phyloP scores from a whole-genome alignment of 148 eudicot genomes.

The Rhododendron kiyosumense region DNA sequence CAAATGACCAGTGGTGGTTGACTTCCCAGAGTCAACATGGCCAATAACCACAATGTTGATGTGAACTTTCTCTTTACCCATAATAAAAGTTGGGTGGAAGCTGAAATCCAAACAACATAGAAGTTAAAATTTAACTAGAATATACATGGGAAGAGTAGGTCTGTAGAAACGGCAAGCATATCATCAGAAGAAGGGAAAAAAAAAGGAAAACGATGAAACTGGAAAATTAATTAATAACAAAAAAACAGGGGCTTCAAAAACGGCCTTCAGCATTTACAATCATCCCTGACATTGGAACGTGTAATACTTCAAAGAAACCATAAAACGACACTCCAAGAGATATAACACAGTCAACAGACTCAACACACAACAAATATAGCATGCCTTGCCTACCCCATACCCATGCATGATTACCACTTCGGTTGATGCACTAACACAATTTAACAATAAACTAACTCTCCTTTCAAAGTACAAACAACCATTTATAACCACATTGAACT shows the following conservation, averaged over 20 bases:
- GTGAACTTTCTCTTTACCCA: conserved; percentile 40
- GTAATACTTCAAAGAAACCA: neutral
- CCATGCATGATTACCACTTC: neutral
- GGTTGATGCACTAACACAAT: neutral
- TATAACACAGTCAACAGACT: neutral
- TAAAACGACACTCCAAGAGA: neutral
- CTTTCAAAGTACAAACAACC: neutral
- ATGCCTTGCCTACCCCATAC: neutral
- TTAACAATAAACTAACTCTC: neutral
- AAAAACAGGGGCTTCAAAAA: neutral
- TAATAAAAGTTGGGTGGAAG: neutral
- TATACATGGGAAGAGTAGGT: neutral
- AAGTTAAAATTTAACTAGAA: neutral
- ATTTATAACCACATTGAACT: neutral
- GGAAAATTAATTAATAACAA: neutral
- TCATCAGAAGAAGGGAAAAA: neutral
- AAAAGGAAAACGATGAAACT: neutral
- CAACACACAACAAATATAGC: neutral
- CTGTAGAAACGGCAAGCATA: neutral
- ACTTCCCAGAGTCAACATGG: conserved; percentile 50
- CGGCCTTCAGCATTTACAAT: neutral
- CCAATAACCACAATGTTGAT: conserved; percentile 46
- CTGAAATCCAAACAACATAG: neutral
- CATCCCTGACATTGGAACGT: neutral
- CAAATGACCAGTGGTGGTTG: conserved; percentile 42